Conservation (phyloP, 805 yeast species). For the Candida adriatica region DNA sequence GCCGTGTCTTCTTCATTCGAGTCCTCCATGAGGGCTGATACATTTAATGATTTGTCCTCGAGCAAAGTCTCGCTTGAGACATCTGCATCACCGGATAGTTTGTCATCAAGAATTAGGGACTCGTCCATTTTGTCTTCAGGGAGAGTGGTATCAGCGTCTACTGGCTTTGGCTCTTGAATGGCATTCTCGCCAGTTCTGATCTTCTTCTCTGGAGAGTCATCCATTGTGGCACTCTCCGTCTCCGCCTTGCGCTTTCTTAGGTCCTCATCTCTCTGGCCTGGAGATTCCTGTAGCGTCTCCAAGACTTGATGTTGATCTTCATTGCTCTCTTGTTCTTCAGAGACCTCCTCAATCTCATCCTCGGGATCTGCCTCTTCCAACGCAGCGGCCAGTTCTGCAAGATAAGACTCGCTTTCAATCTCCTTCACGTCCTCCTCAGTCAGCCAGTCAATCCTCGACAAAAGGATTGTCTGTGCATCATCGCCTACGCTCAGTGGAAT, state of each 20-base stretch:
- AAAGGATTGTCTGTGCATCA: slow-evolving; percentile 17
- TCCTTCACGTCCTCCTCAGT: slow-evolving; percentile 17
- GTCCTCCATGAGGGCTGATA: slow-evolving; percentile 4
- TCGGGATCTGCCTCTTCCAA: slow-evolving; percentile 4
- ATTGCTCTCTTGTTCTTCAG: neutral
- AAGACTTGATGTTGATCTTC: slow-evolving; percentile 1
- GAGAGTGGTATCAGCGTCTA: slow-evolving; percentile 3
- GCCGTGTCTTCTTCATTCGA: slow-evolving; percentile 12
- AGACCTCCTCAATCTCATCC: slow-evolving; percentile 4
- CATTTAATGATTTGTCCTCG: too few species aligned
- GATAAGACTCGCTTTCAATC: slow-evolving; percentile 16
- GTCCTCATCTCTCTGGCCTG: too few species aligned
- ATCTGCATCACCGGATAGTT: neutral
- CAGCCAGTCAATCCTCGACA: slow-evolving; percentile 23
- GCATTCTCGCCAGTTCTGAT: slow-evolving; percentile 2
- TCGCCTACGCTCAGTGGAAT: slow-evolving; percentile 12
- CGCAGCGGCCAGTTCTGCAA: slow-evolving; percentile 9
- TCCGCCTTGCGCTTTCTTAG: slow-evolving; percentile 6
- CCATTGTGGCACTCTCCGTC: slow-evolving; percentile 3
- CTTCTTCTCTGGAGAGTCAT: slow-evolving; percentile 20
- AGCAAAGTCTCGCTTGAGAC: slow-evolving; percentile 3
- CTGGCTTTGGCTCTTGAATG: neutral
- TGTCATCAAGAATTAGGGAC: slow-evolving; percentile 15
- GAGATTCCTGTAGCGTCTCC: too few species aligned
- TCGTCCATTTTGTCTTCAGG: slow-evolving; percentile 19